Evolutionary conservation across 139 green algal species (phyloP), one percentile per base, ranked within the genome.

Genomic region (Picochlorum sp.): DNA sequence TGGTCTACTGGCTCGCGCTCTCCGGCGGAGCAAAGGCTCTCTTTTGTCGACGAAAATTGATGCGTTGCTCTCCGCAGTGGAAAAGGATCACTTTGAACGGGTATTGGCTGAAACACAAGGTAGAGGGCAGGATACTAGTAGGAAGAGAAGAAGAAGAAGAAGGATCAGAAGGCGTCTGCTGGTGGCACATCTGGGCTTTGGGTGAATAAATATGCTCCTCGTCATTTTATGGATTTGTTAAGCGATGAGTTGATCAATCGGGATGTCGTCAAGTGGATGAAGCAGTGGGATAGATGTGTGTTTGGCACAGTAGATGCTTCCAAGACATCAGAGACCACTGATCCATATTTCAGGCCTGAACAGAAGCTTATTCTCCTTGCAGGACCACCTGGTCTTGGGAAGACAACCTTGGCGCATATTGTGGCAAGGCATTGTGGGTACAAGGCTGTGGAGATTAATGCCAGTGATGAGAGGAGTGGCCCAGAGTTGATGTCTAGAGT

Each of bases 341-440:
- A 77, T 58, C 37, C 67, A 6, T 34, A 74, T 28, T 52, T 58
- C 45, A 60, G 73, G 50, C 81, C 79, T 10, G 63, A 75, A 49
- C 72, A 84, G 34, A 74, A 67, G 41, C 57, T 85, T 28, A 72
- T 87, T 28, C 73, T 87, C 49, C 71, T 79, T 38, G 49, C 59
- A n/a, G 81, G 81, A 0, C 67, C 81, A 15, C 80, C 81, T 59
- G 78, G 94, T 20, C 61, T 93, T 26, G 94, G 94, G 37, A 99
- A 99, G 73, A 99, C 94, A 4, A 98, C 90, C 1, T 74, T 98
- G 37, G 94, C 89, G 2, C 91, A 99, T 63, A 81, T 97, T 15
- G 84, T 84, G 3, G 94, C 92, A 0, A 54, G 65, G 11, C 92
- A 98, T 69, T 98, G 92, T 68, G 92, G 94, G 38, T 99, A 98